Base-by-base conservation (phyloP, 106 monocot genomes). In the Allium sativum region DNA sequence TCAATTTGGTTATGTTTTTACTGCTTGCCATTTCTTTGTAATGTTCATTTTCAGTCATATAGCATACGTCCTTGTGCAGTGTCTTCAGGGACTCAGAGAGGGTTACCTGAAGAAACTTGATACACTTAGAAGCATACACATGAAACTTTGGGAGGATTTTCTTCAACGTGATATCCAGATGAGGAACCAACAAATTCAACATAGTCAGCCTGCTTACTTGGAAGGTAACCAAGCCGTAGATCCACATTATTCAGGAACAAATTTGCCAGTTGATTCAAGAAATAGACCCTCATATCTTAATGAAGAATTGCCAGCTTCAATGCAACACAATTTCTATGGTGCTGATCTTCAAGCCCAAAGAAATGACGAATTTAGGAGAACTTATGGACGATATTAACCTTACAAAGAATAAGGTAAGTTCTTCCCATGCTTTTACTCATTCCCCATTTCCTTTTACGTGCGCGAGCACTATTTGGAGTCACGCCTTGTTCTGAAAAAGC, bases 121-220 rank as follows among this genome's bases (percentile, higher is more conserved):
- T 40, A 57, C 55, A 21, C 60, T 83, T 59, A 73, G 85, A 55
- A 73, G 56, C 45, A 40, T 68, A 65, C 98, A 92, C 42, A 20
- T 66, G 51, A 91, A 72, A 15, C 77, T 83, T 65, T 92, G 98
- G 91, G 78, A 98, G 62, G 86, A 85, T 47, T 92, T 98, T 79
- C 70, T 82, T 55, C 91, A 71, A 42, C 55, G 73, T 21, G 77
- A 80, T 51, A 61, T 59, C 17, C 76, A 80, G 65, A 78, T 74
- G 48, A 50, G 48, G 70, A 68, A 56, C 42, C 81, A 79, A 62
- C 78, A 83, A 45, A 68, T 67, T 40, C 67, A 19, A 3, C 80
- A 81, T 46, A 78, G 53, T 65, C 18, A 67, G 7, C 13, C 48
- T 15, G 50, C 73, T 56, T 78, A 77, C 52, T 16, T 75, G 8